A percentile compares a stretch with the other conserved stretches of the same genome.
These are phyloP conservation scores for Ogataea zsoltii DNA, from an alignment of 805 yeast species.

Conservation along the genomic window DNA sequence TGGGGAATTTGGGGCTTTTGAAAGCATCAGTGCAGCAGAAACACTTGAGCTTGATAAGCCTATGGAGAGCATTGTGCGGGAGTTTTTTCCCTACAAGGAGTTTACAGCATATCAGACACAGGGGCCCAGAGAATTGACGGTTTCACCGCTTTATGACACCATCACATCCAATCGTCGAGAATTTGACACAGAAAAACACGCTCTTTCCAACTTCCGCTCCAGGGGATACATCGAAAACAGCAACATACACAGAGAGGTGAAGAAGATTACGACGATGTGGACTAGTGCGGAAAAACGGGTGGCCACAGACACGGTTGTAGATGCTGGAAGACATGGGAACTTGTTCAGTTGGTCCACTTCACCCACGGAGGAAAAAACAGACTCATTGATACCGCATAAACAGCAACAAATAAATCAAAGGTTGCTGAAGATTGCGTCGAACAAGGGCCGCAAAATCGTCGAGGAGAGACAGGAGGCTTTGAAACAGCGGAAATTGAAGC, in stretches of 20 bases:
- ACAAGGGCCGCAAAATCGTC: conserved; percentile 19
- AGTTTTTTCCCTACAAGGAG: conserved; percentile 3
- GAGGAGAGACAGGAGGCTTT: conserved; percentile 23
- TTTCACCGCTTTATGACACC: conserved; percentile 11
- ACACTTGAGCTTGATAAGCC: conserved; percentile 8
- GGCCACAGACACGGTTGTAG: conserved; percentile 8
- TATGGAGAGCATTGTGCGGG: conserved; percentile 8
- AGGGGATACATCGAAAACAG: conserved; percentile 20
- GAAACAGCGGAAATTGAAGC: conserved; percentile 11
- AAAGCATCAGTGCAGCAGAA: background rate
- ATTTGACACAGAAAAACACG: background rate
- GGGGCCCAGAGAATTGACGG: too few species aligned
- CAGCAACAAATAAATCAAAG: conserved; percentile 23
- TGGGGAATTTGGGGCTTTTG: conserved; percentile 26
- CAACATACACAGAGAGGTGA: conserved; percentile 12
- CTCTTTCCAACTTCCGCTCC: conserved; percentile 21
- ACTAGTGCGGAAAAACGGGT: conserved; percentile 30
- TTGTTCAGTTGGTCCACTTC: conserved; percentile 25
- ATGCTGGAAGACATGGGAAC: conserved; percentile 6
- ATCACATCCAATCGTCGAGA: conserved; percentile 14
- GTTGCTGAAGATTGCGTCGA: conserved; percentile 23
- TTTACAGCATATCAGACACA: too few species aligned
- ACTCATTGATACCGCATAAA: conserved; percentile 1
- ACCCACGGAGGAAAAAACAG: conserved; percentile 1
- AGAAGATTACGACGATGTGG: conserved; percentile 26